phyloP scores from a whole-genome alignment of 225 moss, liverwort and hornwort species.

The Neckera pumila region DNA sequence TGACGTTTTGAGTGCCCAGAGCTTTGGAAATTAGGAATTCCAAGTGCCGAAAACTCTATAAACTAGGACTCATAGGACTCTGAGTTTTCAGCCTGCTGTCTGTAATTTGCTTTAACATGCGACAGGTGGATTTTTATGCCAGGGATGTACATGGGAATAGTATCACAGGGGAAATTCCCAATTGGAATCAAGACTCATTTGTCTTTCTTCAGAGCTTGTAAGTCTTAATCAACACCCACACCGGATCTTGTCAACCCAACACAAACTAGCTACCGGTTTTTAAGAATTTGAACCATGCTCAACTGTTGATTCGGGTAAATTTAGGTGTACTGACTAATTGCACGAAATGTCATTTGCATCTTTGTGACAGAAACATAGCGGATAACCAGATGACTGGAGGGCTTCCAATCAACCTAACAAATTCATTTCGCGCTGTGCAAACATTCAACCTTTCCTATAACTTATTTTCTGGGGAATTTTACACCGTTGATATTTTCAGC shows the following conservation, averaged over 20 bases:
- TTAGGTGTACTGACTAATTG: no score
- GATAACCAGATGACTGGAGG: conserved; percentile 6
- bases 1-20: no score
- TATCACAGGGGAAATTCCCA: not conserved
- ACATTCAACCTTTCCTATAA: not conserved
- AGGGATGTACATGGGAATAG: conserved; percentile 14
- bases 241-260: not conserved
- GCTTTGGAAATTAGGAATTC: no score
- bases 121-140: not conserved
- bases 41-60: no score
- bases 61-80: no score
- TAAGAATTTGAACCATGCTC: not conserved
- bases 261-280: not conserved
- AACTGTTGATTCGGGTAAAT: no score
- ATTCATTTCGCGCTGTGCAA: not conserved
- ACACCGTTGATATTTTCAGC: not conserved
- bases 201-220: conserved; percentile 17
- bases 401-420: not conserved
- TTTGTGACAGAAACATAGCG: not conserved
- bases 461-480: not conserved
- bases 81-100: no score
- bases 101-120: not conserved
- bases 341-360: not conserved
- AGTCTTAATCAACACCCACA: not conserved
- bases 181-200: not conserved